phyloP scores from a whole-genome alignment of 2,329 filamentous ascomycete genomes.

The Alternaria tenuissima region DNA sequence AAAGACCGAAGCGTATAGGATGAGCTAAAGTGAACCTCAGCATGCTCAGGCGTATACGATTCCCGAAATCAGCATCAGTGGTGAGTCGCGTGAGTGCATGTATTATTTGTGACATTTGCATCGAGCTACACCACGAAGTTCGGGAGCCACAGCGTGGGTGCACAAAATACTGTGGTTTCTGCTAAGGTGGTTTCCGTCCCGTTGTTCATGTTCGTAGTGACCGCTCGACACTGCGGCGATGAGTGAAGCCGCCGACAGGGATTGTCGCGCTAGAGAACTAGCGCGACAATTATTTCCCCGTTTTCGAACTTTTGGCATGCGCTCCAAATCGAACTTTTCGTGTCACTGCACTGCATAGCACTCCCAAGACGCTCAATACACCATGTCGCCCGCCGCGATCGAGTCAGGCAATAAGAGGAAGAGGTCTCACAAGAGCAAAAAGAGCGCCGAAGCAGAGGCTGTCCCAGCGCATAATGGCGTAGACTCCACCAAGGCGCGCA shows the following conservation, averaged over 20 bases:
- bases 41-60: too few species aligned
- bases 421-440: conserved; percentile 55
- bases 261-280: conserved; percentile 3
- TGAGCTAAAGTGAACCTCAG: too few species aligned
- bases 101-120: too few species aligned
- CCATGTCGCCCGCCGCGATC: conserved; percentile 50
- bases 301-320: conserved; percentile 12
- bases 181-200: too few species aligned
- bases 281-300: conserved; percentile 19
- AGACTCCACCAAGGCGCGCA: conserved; percentile 44
- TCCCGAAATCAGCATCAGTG: too few species aligned
- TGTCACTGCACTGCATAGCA: neutral
- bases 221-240: too few species aligned
- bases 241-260: neutral
- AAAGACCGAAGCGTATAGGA: too few species aligned
- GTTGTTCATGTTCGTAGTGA: too few species aligned
- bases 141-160: too few species aligned
- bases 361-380: conserved; percentile 17
- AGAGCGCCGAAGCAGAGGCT: conserved; percentile 35
- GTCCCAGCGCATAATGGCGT: conserved; percentile 25
- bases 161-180: too few species aligned
- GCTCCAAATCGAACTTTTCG: conserved; percentile 17
- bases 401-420: conserved; percentile 57
- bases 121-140: too few species aligned
- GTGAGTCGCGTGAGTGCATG: too few species aligned